These are phyloP conservation scores for Syzygium aqueum DNA, from an alignment of 345 rosid genomes.

Conservation along the genomic window DNA sequence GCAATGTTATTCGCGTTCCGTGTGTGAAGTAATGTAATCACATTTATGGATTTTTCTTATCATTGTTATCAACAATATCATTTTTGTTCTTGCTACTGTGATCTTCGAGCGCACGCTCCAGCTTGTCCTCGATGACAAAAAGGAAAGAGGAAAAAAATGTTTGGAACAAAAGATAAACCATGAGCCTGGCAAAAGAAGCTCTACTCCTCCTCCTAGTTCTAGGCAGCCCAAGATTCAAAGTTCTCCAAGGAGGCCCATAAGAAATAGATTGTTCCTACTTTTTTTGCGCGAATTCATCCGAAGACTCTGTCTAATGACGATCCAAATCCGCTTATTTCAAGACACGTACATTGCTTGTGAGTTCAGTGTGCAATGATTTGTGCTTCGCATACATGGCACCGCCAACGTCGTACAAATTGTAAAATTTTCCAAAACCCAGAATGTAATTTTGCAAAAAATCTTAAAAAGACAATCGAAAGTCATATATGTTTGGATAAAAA, in stretches of 20 bases:
- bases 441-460: background rate
- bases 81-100: background rate
- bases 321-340: background rate
- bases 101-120: background rate
- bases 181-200: background rate
- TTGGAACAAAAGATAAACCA: background rate
- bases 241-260: background rate
- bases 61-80: background rate
- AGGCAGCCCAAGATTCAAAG: background rate
- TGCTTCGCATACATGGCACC: background rate
- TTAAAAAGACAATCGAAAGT: background rate
- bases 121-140: background rate
- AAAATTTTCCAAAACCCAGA: background rate
- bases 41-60: background rate
- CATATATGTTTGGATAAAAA: background rate
- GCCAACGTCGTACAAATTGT: rapidly evolving
- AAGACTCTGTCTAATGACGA: background rate
- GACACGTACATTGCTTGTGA: background rate
- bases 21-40: background rate
- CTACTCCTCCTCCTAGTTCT: background rate
- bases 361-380: background rate
- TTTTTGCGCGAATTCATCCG: background rate
- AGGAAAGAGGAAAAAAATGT: background rate
- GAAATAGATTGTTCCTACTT: background rate
- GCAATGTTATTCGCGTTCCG: background rate